Conservation (phyloP, 2,329 filamentous ascomycete genomes). For the Calonectria fujianensis region DNA sequence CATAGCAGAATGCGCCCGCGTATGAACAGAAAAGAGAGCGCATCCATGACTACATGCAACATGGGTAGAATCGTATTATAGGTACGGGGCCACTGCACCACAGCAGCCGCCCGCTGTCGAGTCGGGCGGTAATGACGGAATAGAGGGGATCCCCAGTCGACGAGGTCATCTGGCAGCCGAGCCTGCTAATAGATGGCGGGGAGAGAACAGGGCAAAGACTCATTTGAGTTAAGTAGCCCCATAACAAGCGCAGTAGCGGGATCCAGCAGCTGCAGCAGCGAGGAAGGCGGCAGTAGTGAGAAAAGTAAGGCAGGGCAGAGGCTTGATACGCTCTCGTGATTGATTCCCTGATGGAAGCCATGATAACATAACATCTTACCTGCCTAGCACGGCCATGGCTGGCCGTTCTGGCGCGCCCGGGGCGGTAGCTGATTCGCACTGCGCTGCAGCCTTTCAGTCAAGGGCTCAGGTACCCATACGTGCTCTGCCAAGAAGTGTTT, state of each 20-base stretch:
- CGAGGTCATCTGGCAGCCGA: conserved; percentile 25
- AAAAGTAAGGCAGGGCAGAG: conserved; percentile 16
- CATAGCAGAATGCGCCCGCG: conserved; percentile 21
- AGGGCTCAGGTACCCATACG: conserved; percentile 2
- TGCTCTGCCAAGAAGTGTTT: conserved; percentile 2
- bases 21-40: neutral
- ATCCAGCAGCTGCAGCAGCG: conserved; percentile 24
- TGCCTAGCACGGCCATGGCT: conserved; percentile 20
- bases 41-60: neutral
- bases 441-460: neutral
- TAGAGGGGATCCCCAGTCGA: conserved; percentile 28
- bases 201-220: conserved; percentile 18
- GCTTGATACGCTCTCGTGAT: conserved; percentile 47
- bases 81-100: conserved; percentile 5
- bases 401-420: neutral
- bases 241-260: conserved; percentile 18
- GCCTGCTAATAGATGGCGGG: conserved; percentile 26
- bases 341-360: conserved; percentile 35
- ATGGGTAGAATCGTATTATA: neutral
- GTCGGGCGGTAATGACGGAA: conserved; percentile 26
- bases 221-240: conserved; percentile 30
- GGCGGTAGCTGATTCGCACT: conserved; percentile 8
- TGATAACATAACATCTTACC: conserved; percentile 21
- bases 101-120: neutral
- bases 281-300: conserved; percentile 14